Conservation (phyloP, 257 asterid genomes). For the Rauvolfia tetraphylla region DNA sequence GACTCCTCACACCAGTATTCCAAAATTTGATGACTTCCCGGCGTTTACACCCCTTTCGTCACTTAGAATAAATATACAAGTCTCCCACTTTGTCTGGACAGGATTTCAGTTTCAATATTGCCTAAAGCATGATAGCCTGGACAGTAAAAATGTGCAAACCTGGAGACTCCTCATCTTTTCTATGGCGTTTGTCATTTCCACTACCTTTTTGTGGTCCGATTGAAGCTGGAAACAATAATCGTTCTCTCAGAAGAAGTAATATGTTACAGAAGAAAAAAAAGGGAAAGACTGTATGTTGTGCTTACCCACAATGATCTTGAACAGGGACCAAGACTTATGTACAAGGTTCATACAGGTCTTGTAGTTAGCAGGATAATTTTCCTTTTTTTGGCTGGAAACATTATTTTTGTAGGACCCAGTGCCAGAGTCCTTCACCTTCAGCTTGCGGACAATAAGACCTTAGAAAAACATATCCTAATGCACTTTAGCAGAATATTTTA, state of each 20-base stretch:
- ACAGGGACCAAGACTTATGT: neutral
- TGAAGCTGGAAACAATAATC: constrained; percentile 18
- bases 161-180: constrained; percentile 2
- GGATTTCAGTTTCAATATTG: neutral
- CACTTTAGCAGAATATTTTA: neutral
- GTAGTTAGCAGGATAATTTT: constrained; percentile 37
- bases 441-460: constrained; percentile 10
- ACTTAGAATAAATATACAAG: too few species aligned
- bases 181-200: constrained; percentile 6
- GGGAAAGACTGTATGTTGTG: neutral
- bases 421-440: neutral
- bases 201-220: neutral
- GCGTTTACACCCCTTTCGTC: too few species aligned
- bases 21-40: too few species aligned
- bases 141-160: constrained; percentile 6
- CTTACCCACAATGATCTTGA: constrained; percentile 17
- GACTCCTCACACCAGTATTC: too few species aligned
- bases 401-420: neutral
- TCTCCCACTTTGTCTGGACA: neutral
- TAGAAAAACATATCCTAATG: neutral
- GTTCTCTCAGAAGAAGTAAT: neutral
- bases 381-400: neutral
- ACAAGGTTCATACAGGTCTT: constrained; percentile 31
- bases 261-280: neutral
- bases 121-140: neutral